Evolutionary conservation across 305 asterid genomes (phyloP).

Genomic region (Solanum hybrid): DNA sequence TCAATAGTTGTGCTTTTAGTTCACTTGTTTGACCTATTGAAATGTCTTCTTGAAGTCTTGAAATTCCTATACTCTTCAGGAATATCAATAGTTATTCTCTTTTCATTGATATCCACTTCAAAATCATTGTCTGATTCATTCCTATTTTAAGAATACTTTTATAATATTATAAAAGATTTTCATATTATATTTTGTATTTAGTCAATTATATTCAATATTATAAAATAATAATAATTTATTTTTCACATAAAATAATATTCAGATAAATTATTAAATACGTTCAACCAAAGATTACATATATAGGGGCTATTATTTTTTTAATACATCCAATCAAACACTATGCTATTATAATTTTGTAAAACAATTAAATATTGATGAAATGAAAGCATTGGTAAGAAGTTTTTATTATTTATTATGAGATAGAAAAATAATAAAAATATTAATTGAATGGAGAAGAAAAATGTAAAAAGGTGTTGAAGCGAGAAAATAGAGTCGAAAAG

Average conservation of each 20-base stretch:
- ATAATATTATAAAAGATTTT: no score
- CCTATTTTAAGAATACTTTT: background rate
- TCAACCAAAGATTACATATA: background rate
- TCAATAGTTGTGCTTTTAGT: background rate
- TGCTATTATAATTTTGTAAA: no score
- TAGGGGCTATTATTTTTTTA: background rate
- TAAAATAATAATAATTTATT: no score
- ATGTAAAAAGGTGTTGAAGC: background rate
- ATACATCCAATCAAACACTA: background rate
- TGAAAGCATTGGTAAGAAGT: background rate
- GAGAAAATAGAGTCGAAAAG: background rate
- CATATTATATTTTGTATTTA: background rate
- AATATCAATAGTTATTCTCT: background rate
- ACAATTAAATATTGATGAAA: background rate
- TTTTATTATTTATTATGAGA: background rate
- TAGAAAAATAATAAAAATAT: background rate
- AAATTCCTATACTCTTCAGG: background rate
- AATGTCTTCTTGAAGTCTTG: background rate
- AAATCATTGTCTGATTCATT: background rate
- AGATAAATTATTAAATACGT: background rate
- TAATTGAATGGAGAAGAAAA: background rate
- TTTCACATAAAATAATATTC: background rate
- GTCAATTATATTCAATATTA: no score
- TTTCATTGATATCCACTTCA: background rate
- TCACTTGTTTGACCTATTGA: background rate